Evolutionary conservation across 345 rosid species (phyloP).

Genomic region (Eucalyptus grandis): DNA sequence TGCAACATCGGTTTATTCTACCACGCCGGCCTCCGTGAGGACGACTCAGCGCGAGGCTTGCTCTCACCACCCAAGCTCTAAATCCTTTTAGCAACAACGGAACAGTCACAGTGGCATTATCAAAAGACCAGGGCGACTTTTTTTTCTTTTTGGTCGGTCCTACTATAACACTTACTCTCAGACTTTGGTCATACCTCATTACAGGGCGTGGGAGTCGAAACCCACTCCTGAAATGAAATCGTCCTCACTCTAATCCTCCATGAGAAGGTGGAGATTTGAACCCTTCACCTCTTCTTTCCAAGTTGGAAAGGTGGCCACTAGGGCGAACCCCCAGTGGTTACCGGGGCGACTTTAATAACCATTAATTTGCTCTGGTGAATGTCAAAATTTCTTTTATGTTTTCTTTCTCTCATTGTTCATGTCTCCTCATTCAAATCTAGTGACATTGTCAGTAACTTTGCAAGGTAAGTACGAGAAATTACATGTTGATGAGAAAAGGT

Average conservation of each 20-base stretch:
- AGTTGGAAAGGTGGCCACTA: too few relatives aligned
- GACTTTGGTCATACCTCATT: too few relatives aligned
- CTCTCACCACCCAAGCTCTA: not conserved
- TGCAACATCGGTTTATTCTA: not conserved
- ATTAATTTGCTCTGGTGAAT: not conserved
- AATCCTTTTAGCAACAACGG: fast-evolving
- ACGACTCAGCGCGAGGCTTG: not conserved
- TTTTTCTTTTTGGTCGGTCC: too few relatives aligned
- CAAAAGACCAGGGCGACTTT: fast-evolving
- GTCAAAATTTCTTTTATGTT: not conserved
- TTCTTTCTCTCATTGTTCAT: not conserved
- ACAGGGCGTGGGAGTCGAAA: too few relatives aligned
- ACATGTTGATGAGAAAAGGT: not conserved
- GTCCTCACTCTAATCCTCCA: too few relatives aligned
- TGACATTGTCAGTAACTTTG: not conserved
- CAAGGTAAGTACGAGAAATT: not conserved
- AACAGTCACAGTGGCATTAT: not conserved
- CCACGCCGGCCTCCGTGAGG: not conserved
- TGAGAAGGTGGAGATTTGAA: too few relatives aligned
- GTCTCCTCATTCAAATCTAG: not conserved
- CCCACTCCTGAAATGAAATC: too few relatives aligned
- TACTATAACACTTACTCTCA: too few relatives aligned
- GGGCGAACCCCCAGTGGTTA: too few relatives aligned
- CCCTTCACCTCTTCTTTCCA: too few relatives aligned
- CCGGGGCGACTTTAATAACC: not conserved